These are phyloP conservation scores for Chytriomyces sp. DNA, from an alignment of 192 early-diverging fungal genomes.

Conservation along the genomic window DNA sequence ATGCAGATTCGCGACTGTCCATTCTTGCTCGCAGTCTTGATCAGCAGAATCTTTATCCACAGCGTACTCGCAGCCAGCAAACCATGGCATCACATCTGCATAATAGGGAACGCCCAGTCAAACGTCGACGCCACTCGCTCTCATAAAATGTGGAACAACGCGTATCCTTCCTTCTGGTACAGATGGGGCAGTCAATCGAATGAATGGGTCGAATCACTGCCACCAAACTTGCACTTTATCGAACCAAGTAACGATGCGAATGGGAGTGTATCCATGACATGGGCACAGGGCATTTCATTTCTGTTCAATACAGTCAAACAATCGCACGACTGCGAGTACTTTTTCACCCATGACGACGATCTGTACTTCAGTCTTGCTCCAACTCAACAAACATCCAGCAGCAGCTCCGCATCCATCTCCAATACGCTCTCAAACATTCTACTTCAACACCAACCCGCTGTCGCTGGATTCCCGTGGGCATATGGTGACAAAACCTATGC, in stretches of 20 bases:
- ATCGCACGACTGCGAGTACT: constrained; percentile 35
- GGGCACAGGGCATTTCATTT: constrained; percentile 36
- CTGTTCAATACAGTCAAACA: not conserved
- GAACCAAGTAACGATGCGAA: not conserved
- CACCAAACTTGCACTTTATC: not conserved
- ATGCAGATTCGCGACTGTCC: not conserved
- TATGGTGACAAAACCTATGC: constrained; percentile 37
- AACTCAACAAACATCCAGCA: not conserved
- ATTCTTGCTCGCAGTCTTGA: not conserved
- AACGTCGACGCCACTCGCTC: constrained; percentile 27
- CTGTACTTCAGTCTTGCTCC: constrained; percentile 4
- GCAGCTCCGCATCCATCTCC: constrained; percentile 8
- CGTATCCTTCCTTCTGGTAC: constrained; percentile 43
- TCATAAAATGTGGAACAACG: constrained; percentile 37
- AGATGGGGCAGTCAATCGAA: constrained; percentile 19
- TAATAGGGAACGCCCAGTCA: constrained; percentile 39
- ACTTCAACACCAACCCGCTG: constrained; percentile 40
- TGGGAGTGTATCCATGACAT: constrained; percentile 10
- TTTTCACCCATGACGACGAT: constrained; percentile 47
- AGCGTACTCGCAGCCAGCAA: not conserved
- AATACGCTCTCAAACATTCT: constrained; percentile 4
- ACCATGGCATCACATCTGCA: constrained; percentile 37
- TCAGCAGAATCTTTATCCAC: too few species aligned
- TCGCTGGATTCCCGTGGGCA: constrained; percentile 44
- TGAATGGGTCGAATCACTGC: not conserved